Base-by-base conservation (phyloP, 148 eudicot species). In the Chenopodium formosanum region DNA sequence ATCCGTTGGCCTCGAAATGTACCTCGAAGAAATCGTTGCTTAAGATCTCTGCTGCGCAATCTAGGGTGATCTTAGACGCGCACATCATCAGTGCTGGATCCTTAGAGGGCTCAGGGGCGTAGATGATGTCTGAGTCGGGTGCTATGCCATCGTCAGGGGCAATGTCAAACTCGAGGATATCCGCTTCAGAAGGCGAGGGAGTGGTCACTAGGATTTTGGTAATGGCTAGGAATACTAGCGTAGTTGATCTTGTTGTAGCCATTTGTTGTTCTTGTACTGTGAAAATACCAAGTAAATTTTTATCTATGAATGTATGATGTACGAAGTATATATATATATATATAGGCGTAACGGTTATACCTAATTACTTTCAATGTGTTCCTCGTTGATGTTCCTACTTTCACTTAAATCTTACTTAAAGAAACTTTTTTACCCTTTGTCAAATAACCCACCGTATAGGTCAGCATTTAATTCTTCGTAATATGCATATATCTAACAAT, bases 121-220 rank as follows among this genome's bases (percentile, higher is more conserved):
- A 78, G 27, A 50, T 78, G 65, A 78, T 31, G 65, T 78, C 81
- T 14, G 81, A 78, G 53, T 78, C 74, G 0, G 74, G 81, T 20
- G 81, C 63, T 29, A 50, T 29, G 5, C 37, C 81, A 27, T 69
- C 29, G 25, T 69, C 32, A 0, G 81, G 81, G 3, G 81, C 47
- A 1, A 79, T 3, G 47, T 48, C 27, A 22, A 46, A 50, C 31
- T 40, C 60, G 3, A 27, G 1, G 46, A 23, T n/a, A 9, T 79
- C 66, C 0, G 74, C 80, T 27, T 48, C 1, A 0, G 74, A 1
- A 48, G 65, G 65, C 0, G 65, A 6, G 7, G 48, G 29, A 4
- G 31, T 68, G 64, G 74, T 47, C 73, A 40, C 25, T 19, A 34
- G 17, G 29, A 69, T 29, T 40, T 52, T 29, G 66, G 8, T 50